Evolutionary conservation across 2,329 filamentous ascomycete genomes (phyloP), one percentile per base, ranked within the genome.

Genomic region (Rutstroemia sp.): DNA sequence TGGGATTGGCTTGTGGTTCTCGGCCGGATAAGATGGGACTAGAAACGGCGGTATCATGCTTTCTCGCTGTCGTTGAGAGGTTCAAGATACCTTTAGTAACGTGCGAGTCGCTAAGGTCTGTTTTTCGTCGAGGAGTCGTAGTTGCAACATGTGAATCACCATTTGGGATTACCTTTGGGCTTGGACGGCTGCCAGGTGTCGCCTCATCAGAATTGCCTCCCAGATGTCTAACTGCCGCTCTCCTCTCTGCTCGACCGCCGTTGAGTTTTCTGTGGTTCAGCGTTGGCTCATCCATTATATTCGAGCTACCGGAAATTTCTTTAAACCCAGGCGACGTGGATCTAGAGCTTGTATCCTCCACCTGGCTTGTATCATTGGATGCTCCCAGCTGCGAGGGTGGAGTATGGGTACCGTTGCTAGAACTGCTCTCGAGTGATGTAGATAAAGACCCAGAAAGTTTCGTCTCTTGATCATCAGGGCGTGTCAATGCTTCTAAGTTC

Each of bases 1-100:
- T 57, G 91, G 49, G 12, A 34, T 12, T 34, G 12, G 12, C 12
- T 34, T 34, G 30, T 2, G 30, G 4, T 34, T 34, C 30, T 34
- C 30, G 30, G 30, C 30, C 12, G 9, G 30, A 34, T 34, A 34
- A 4, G 9, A 34, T 34, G 4, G 30, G 30, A 34, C 30, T 34
- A 34, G 30, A 14, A 10, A 34, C 30, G 30, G 30, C 12, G 16
- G 44, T 50, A 45, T 60, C 64, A 46, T 54, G 37, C 38, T 41
- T 37, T 30, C 57, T 63, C 21, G 61, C 57, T 16, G 58, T 55
- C 53, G 61, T 63, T 17, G 55, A 48, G 37, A 58, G 34, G 54
- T 60, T 68, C 42, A 63, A 56, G 46, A 60, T 63, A 30, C 57
- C 63, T 63, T 62, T 67, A n/a, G 62, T 45, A 51, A 57, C 49